Conservation (phyloP, 257 asterid genomes). For the Paraleonurus japonicus region DNA sequence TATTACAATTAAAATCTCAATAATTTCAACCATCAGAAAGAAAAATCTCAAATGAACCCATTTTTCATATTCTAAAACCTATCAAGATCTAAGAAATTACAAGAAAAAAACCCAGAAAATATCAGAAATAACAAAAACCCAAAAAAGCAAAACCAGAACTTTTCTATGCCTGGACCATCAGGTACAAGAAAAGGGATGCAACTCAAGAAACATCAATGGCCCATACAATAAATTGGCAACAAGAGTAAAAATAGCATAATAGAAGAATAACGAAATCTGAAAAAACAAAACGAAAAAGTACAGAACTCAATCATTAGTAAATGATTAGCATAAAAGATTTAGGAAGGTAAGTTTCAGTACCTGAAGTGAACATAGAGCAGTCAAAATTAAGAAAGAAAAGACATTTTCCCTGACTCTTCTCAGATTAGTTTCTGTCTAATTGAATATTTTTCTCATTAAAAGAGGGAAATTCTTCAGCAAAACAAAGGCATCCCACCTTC, state of each 20-base stretch:
- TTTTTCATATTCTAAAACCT: slow-evolving; percentile 13
- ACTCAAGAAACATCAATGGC: slow-evolving; percentile 29
- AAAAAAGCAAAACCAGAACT: neutral
- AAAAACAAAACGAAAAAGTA: slow-evolving; percentile 1
- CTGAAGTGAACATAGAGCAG: slow-evolving; percentile 33
- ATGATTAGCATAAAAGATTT: slow-evolving; percentile 23
- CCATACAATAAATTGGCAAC: slow-evolving; percentile 25
- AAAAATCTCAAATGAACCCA: neutral
- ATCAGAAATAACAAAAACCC: slow-evolving; percentile 7
- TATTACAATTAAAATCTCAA: slow-evolving; percentile 21
- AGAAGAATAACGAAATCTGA: neutral
- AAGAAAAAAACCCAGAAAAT: neutral
- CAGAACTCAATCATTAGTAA: slow-evolving; percentile 34
- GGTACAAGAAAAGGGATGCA: slow-evolving; percentile 14
- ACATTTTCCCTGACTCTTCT: slow-evolving; percentile 30
- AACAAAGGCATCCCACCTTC: slow-evolving; percentile 23
- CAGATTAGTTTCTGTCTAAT: slow-evolving; percentile 22
- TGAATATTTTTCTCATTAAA: neutral
- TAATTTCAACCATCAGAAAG: slow-evolving; percentile 21
- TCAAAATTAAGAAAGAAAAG: slow-evolving; percentile 24
- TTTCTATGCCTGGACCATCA: slow-evolving; percentile 34
- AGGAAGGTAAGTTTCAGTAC: slow-evolving; percentile 21
- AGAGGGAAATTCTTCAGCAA: slow-evolving; percentile 8
- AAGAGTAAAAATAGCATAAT: slow-evolving; percentile 23
- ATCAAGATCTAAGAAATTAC: slow-evolving; percentile 38